These are phyloP conservation scores for Pyrenula aspistea DNA, from an alignment of 495 filamentous ascomycete species.

Conservation along the genomic window DNA sequence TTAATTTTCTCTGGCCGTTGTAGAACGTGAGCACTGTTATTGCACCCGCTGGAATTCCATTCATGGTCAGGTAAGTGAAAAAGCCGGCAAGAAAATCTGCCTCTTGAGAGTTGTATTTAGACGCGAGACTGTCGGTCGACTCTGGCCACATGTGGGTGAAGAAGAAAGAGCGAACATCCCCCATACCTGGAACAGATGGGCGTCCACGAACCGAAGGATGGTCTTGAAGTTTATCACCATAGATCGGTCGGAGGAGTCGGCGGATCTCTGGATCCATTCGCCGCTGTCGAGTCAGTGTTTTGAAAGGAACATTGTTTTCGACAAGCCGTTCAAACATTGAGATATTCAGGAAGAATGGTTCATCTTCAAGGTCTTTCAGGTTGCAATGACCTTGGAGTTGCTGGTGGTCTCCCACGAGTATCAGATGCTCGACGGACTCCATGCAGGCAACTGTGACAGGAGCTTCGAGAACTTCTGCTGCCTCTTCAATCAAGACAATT, in stretches of 20 bases:
- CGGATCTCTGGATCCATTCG: conserved; percentile 68
- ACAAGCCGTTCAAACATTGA: conserved; percentile 74
- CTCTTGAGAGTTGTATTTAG: conserved; percentile 61
- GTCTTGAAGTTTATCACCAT: conserved; percentile 50
- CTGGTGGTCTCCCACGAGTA: conserved; percentile 66
- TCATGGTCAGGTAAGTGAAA: conserved; percentile 57
- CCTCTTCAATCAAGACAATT: conserved; percentile 62
- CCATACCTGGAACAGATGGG: conserved; percentile 68
- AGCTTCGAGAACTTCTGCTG: conserved; percentile 60
- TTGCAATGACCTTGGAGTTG: conserved; percentile 56
- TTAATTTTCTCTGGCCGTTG: conserved; percentile 64
- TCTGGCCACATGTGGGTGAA: conserved; percentile 66
- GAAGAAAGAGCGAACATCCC: conserved; percentile 51
- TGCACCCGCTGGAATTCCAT: conserved; percentile 40
- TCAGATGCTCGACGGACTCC: conserved; percentile 56
- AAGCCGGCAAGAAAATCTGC: conserved; percentile 68
- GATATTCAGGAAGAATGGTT: conserved; percentile 50
- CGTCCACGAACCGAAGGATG: conserved; percentile 53
- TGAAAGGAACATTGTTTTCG: conserved; percentile 51
- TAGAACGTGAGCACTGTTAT: conserved; percentile 92
- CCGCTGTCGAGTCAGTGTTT: conserved; percentile 47
- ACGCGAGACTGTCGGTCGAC: conserved; percentile 47
- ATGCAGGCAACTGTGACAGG: conserved; percentile 52
- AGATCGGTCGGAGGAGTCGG: conserved; percentile 51
- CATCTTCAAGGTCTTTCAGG: conserved; percentile 36